Evolutionary conservation across 345 rosid genomes (phyloP), one percentile per base, ranked within the genome.

Genomic region (Rubroshorea leprosula): DNA sequence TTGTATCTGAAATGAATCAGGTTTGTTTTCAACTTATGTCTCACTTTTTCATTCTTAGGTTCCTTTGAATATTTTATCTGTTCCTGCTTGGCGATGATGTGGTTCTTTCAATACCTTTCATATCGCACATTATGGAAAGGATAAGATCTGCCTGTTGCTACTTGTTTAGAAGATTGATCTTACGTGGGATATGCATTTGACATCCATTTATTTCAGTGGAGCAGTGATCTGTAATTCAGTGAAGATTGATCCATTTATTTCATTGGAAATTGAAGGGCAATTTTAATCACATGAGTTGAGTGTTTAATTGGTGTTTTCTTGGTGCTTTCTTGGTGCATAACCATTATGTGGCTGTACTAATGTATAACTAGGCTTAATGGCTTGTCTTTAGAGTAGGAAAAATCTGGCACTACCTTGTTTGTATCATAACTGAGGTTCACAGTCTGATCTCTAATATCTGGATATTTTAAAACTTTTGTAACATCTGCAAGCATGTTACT

Each of bases 1-100:
- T 94, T 31, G 97, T 94, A 38, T 83, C 88, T 70, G 99, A 94
- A 84, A 94, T 94, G 95, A 94, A 90, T 78, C 97, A 85, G 95
- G 99, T 90, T 49, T 65, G 81, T 64, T 57, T 51, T 70, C 38
- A 17, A n/a, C 60, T 54, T 43, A 2, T 10, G 41, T 35, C 7
- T 23, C 6, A 38, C 31, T 16, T 51, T 25, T 17, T 51, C 20
- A n/a, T 60, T 22, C 6, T 52, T 25, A 24, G n/a, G 7, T 35
- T 8, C 11, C 41, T 1, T 35, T 6, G 41, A 35, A 35, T 35
- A n/a, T n/a, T n/a, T 35, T 35, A 35, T 35, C 12, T 35, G 41
- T 13, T 35, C 41, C 12, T 35, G n/a, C n/a, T n/a, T n/a, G n/a
- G n/a, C n/a, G n/a, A n/a, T n/a, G n/a, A n/a, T n/a, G n/a, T n/a